phyloP scores from a whole-genome alignment of 2,329 filamentous ascomycete species.

The Aspergillus neotritici region DNA sequence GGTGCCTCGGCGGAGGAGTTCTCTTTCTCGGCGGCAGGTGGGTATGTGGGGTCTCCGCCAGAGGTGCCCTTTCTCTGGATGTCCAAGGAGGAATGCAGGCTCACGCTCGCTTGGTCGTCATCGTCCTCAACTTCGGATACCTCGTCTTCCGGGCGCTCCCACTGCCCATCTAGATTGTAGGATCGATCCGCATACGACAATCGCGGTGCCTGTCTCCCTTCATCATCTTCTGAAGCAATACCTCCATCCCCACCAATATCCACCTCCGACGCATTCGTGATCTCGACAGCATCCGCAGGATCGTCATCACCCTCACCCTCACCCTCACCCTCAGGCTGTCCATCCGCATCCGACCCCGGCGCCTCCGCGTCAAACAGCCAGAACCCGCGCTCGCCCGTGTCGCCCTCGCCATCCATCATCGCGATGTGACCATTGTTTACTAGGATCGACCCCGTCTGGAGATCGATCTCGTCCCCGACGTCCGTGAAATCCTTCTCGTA shows the following conservation, averaged over 20 bases:
- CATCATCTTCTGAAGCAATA: background rate
- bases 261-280: slow-evolving; percentile 3
- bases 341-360: background rate
- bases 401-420: slow-evolving; percentile 53
- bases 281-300: no score
- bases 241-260: slow-evolving; percentile 1
- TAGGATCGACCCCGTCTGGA: slow-evolving; percentile 73
- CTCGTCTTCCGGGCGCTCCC: slow-evolving; percentile 4
- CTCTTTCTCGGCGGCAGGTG: slow-evolving; percentile 15
- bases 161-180: slow-evolving; percentile 1
- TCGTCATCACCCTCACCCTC: background rate
- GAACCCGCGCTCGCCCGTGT: slow-evolving; percentile 35
- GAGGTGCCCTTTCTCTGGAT: slow-evolving; percentile 7
- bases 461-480: slow-evolving; percentile 83
- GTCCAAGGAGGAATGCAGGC: slow-evolving; percentile 21
- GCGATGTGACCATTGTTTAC: slow-evolving; percentile 83
- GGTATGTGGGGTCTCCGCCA: slow-evolving; percentile 1
- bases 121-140: slow-evolving; percentile 14
- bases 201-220: slow-evolving; percentile 3
- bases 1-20: slow-evolving; percentile 9
- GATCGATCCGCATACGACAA: slow-evolving; percentile 6
- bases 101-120: slow-evolving; percentile 19
- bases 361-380: slow-evolving; percentile 7
- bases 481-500: slow-evolving; percentile 78
- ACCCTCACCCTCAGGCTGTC: background rate